Conservation (phyloP, 2,329 filamentous ascomycete genomes). For the Passalora sequoiae region DNA sequence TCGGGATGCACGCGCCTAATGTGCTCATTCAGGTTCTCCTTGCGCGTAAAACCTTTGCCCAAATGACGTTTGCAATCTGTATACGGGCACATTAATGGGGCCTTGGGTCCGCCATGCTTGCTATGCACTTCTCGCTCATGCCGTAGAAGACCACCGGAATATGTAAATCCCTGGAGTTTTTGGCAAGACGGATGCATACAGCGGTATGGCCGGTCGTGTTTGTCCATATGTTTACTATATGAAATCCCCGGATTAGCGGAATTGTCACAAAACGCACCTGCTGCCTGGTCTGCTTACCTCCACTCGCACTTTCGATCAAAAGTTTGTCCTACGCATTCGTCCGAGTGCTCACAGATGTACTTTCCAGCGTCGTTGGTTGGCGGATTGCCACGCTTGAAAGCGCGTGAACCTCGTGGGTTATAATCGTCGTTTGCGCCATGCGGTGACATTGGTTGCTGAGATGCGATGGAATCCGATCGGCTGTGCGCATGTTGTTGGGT, state of each 20-base stretch:
- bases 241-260: too few relatives aligned
- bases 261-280: too few relatives aligned
- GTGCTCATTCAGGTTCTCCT: slow-evolving; percentile 92
- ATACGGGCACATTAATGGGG: slow-evolving; percentile 80
- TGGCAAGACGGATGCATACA: slow-evolving; percentile 78
- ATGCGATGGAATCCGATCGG: slow-evolving; percentile 13
- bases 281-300: slow-evolving; percentile 67
- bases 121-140: slow-evolving; percentile 92
- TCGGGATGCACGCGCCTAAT: slow-evolving; percentile 71
- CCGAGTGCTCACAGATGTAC: slow-evolving; percentile 64
- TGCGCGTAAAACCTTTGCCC: slow-evolving; percentile 84
- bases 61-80: slow-evolving; percentile 81
- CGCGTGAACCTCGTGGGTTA: slow-evolving; percentile 22
- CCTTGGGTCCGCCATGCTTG: slow-evolving; percentile 82
- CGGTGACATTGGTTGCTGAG: slow-evolving; percentile 10
- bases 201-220: slow-evolving; percentile 89
- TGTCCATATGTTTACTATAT: slow-evolving; percentile 98
- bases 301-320: slow-evolving; percentile 88
- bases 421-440: slow-evolving; percentile 13
- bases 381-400: slow-evolving; percentile 43
- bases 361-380: slow-evolving; percentile 65
- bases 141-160: slow-evolving; percentile 80
- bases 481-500: slow-evolving; percentile 6
- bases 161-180: slow-evolving; percentile 90
- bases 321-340: slow-evolving; percentile 62